A percentile compares a stretch with the other conserved stretches of the same genome.
These are phyloP conservation scores for Beauveria rudraprayagi DNA, from an alignment of 2,329 filamentous ascomycete species.

Conservation along the genomic window DNA sequence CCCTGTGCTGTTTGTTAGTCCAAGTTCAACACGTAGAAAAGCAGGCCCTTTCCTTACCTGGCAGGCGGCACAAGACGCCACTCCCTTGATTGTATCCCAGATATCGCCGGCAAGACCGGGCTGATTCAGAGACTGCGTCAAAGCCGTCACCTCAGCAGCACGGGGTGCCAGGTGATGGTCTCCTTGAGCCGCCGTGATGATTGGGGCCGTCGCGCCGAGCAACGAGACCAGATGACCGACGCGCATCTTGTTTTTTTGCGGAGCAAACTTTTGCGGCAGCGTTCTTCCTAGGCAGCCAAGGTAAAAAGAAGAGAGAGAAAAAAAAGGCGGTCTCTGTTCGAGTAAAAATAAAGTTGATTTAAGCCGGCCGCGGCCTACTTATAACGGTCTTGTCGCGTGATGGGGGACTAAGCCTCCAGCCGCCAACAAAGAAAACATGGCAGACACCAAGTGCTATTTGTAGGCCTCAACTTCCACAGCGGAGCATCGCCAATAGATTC, in stretches of 20 bases:
- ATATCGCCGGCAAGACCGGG: constrained; percentile 16
- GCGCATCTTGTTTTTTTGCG: background rate
- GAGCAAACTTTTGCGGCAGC: background rate
- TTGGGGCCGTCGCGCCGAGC: background rate
- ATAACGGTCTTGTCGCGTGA: background rate
- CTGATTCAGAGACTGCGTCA: background rate
- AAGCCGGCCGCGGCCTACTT: background rate
- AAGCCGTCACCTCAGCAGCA: background rate
- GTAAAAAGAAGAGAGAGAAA: background rate
- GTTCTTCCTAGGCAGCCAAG: background rate
- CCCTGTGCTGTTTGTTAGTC: constrained; percentile 8
- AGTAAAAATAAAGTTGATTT: too few species aligned
- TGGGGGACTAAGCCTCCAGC: background rate
- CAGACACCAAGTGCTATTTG: background rate
- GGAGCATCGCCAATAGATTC: background rate
- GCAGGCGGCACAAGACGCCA: constrained; percentile 19
- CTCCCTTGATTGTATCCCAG: constrained; percentile 19
- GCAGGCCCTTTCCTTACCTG: constrained; percentile 15
- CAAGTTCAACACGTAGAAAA: background rate
- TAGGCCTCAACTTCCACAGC: background rate
- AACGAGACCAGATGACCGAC: background rate
- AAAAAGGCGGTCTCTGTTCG: background rate
- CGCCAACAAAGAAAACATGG: background rate
- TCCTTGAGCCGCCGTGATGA: background rate
- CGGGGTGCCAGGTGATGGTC: background rate